Base-by-base conservation (phyloP, 202 grass and related monocot species). In the Cymbopogon flexuosus region DNA sequence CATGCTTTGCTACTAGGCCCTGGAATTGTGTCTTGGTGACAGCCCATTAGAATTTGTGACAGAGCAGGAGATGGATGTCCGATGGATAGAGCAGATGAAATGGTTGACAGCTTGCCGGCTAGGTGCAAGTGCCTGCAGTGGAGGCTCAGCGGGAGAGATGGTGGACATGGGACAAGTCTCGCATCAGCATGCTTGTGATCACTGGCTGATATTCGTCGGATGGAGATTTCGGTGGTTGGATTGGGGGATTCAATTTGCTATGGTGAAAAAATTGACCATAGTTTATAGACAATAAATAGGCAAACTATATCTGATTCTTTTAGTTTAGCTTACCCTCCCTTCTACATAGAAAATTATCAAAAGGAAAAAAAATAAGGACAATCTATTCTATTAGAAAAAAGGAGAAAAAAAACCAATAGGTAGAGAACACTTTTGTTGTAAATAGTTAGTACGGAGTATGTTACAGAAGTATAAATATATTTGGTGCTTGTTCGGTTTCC, bases 1-100 rank as follows among this genome's bases (percentile, higher is more conserved):
- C 77, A 87, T 88, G 70, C 56, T 99, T 58, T 96, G 82, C 87
- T 93, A 91, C 79, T 95, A 90, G 87, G 83, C 56, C 37, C 42
- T 37, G 30, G 80, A 85, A 30, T 64, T 64, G 40, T 57, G 18
- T 41, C 62, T 59, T 65, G 51, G 51, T 75, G 72, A 34, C 35
- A 62, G 36, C 46, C 70, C 46, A 24, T 69, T 62, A 64, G 33
- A 71, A 71, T 19, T 11, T 65, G 36, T 73, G 40, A 61, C 7
- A 13, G 18, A 0, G 23, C 76, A 71, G 30, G 36, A 68, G 57
- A 73, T 35, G 47, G 6, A 73, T 21, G 58, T 4, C 65, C 59
- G 31, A 41, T 14, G 34, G 46, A 47, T 47, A 51, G 46, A 86
- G 30, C 75, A 47, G 29, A 83, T 29, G 5, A 46, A 58, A 34